Conservation (phyloP, 2,329 filamentous ascomycete species). For the Epichloe sibirici region DNA sequence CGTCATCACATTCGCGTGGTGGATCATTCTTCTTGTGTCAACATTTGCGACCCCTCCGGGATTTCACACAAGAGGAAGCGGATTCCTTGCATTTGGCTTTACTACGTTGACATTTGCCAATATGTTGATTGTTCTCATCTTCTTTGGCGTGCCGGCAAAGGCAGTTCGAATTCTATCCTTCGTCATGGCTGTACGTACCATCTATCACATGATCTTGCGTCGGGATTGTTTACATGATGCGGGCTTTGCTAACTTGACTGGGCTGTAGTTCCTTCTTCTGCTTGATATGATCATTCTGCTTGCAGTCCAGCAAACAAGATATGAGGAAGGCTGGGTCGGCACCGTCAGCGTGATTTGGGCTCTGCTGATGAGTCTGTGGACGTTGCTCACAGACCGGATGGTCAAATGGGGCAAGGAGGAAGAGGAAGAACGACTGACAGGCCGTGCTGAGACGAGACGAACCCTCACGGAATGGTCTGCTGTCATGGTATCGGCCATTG, state of each 20-base stretch:
- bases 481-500: slow-evolving; percentile 62
- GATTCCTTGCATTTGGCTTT: slow-evolving; percentile 81
- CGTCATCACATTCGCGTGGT: slow-evolving; percentile 74
- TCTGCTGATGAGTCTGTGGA: slow-evolving; percentile 66
- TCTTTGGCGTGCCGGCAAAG: slow-evolving; percentile 76
- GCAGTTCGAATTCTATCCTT: slow-evolving; percentile 63
- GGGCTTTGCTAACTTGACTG: background rate
- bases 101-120: slow-evolving; percentile 67
- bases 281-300: slow-evolving; percentile 71
- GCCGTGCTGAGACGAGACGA: slow-evolving; percentile 72
- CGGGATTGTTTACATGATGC: background rate
- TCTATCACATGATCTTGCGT: background rate
- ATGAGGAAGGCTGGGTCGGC: slow-evolving; percentile 88
- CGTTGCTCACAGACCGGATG: slow-evolving; percentile 63
- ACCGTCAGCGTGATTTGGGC: slow-evolving; percentile 75
- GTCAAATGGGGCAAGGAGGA: slow-evolving; percentile 88
- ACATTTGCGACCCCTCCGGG: slow-evolving; percentile 83
- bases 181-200: slow-evolving; percentile 39
- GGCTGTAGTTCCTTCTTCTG: slow-evolving; percentile 19
- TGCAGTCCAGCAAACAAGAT: slow-evolving; percentile 58
- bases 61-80: slow-evolving; percentile 77
- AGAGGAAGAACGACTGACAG: slow-evolving; percentile 86
- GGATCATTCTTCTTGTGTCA: slow-evolving; percentile 77
- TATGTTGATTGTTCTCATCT: slow-evolving; percentile 64
- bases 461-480: slow-evolving; percentile 74